These are phyloP conservation scores for Deinandra increscens DNA, from an alignment of 129 eudicot species.

Conservation along the genomic window DNA sequence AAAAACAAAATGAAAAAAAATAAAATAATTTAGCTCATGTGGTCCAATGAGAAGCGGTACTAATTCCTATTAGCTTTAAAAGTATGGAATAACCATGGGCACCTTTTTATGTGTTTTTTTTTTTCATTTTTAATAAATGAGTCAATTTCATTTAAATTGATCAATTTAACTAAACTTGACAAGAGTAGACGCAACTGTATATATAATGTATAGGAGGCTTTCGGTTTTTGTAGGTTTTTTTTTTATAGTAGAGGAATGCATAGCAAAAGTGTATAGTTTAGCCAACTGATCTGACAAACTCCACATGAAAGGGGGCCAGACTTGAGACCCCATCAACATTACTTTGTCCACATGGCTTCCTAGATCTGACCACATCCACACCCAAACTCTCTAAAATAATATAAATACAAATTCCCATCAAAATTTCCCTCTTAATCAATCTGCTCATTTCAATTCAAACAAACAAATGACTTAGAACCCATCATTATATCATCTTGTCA, in stretches of 20 bases:
- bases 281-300: conserved; percentile 55
- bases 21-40: too few species aligned
- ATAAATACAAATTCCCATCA: conserved; percentile 18
- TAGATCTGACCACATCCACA: conserved; percentile 57
- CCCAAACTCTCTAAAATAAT: conserved; percentile 41
- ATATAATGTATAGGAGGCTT: neutral
- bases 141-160: neutral
- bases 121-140: neutral
- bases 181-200: neutral
- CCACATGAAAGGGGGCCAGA: conserved; percentile 71
- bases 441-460: conserved; percentile 24
- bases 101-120: neutral
- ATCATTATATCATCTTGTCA: neutral
- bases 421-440: conserved; percentile 26
- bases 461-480: neutral
- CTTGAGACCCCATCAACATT: conserved; percentile 57
- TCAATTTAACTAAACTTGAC: neutral
- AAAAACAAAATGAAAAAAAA: too few species aligned
- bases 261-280: conserved; percentile 17
- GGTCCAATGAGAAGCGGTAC: too few species aligned
- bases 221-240: neutral
- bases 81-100: conserved; percentile 15
- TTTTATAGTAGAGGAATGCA: conserved; percentile 8
- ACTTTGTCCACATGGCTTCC: conserved; percentile 70
- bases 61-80: too few species aligned